Base-by-base conservation (phyloP, 345 rosid genomes). In the Populus alba region DNA sequence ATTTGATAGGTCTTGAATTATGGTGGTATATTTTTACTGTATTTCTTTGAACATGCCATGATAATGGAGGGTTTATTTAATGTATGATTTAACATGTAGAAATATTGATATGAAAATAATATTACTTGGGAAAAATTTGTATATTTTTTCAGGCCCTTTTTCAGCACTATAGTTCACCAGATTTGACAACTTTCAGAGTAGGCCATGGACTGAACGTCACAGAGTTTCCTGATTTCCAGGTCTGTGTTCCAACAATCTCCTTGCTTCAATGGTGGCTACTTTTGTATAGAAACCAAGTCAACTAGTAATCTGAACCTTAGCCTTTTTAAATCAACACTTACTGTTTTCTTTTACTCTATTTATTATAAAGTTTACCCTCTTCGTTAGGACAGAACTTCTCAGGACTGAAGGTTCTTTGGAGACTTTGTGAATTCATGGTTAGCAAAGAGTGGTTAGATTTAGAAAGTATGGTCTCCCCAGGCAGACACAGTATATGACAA, bases 221-320 rank as follows among this genome's bases (percentile, higher is more conserved):
- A 55, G 75, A 73, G 76, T 49, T 67, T 73, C 57, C 72, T 70
- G 77, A 80, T 70, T 72, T 76, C 71, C 79, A 77, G 84, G 88
- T 83, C 63, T 75, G 83, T 83, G 79, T 61, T 82, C 37, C 69
- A 68, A 69, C 73, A 39, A 27, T 77, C 38, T 75, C 74, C 49
- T 49, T 70, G 65, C 67, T 79, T 66, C 13, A 51, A 31, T 61
- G n/a, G 41, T 78, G 5, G 33, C 4, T 68, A 20, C 15, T 12
- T 47, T 20, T 66, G 43, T 38, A 18, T 11, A 27, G 73, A 47
- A 43, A 43, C 47, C 47, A 43, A 43, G 13, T 11, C 47, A 43
- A 10, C 47, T 43, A 12, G 47, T 12, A 43, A 43, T 43, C 47
- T 1, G 47, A 43, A 43, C 47, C 47, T 43, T n/a, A 59, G 7